Evolutionary conservation across 2,329 filamentous ascomycete species (phyloP).

Genomic region (Fusarium sp.): DNA sequence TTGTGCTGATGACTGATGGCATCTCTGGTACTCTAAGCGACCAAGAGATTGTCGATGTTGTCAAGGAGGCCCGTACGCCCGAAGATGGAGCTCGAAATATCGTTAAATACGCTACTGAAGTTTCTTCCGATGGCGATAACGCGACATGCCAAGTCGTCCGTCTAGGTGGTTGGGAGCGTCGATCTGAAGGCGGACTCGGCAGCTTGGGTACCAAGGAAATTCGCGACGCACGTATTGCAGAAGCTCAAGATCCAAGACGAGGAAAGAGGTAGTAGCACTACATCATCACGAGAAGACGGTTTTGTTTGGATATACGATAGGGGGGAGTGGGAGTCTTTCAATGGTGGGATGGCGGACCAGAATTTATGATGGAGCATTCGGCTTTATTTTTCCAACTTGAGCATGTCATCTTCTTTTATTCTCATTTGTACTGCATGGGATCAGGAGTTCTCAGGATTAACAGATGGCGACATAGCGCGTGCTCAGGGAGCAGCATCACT

Average conservation of each 20-base stretch:
- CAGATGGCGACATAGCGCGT: constrained; percentile 21
- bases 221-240: constrained; percentile 80
- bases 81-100: constrained; percentile 83
- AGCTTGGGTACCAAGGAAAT: constrained; percentile 93
- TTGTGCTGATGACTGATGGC: constrained; percentile 89
- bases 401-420: constrained; percentile 17
- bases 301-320: constrained; percentile 1
- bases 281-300: background rate
- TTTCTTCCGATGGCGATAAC: constrained; percentile 73
- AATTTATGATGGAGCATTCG: background rate
- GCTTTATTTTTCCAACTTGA: constrained; percentile 13
- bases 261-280: constrained; percentile 58
- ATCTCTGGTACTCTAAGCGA: constrained; percentile 86
- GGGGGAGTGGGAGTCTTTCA: background rate
- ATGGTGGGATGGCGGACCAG: background rate
- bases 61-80: constrained; percentile 92
- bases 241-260: constrained; percentile 83
- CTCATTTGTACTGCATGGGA: constrained; percentile 37
- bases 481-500: constrained; percentile 12
- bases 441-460: constrained; percentile 36
- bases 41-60: constrained; percentile 94
- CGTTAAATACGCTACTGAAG: constrained; percentile 88
- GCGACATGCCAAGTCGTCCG: constrained; percentile 74
- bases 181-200: constrained; percentile 85
- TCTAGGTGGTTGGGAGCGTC: constrained; percentile 74